Base-by-base conservation (phyloP, 139 green algal genomes). In the Tetraselmis chui region DNA sequence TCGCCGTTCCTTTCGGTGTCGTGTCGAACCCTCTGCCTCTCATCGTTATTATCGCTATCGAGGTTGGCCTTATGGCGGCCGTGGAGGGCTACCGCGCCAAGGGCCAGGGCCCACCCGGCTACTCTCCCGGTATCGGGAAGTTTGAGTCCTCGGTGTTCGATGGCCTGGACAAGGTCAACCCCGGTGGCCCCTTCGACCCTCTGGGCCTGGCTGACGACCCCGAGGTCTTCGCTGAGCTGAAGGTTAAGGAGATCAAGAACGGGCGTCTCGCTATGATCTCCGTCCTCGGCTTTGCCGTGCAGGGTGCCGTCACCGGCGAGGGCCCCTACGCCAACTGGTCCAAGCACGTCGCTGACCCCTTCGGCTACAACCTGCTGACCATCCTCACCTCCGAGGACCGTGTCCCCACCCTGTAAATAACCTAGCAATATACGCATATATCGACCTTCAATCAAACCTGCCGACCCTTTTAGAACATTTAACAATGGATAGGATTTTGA, bases 201-300 rank as follows among this genome's bases (percentile, higher is more conserved):
- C 93, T 99, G 77, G 94, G 93, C 76, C 90, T 98, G 86, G 89
- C 93, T 77, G 93, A 97, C 82, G 93, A 99, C 90, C 93, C 95
- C 23, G 94, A 97, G 89, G 90, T 93, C 30, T 93, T 98, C 31
- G 87, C 74, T 25, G 76, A 80, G 28, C 81, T 89, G 29, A 93
- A 94, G 92, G 92, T 97, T 2, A 98, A 98, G 92, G 94, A 98
- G 91, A 94, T 97, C 87, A 96, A 96, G 89, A 97, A 98, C 86
- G 94, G 93, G 78, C 90, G 94, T 75, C 87, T 98, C 1, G 94
- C 94, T 80, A 96, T 96, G 93, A 90, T 97, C 80, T 94, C 93
- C 80, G 90, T 96, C 30, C 90, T 97, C 85, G 91, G 85, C 45
- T 97, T 95, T 82, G 88, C 88, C 76, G 80, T 97, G 26, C 95